Evolutionary conservation across 805 yeast genomes (phyloP).

Genomic region (Ogataea nonfermentans): DNA sequence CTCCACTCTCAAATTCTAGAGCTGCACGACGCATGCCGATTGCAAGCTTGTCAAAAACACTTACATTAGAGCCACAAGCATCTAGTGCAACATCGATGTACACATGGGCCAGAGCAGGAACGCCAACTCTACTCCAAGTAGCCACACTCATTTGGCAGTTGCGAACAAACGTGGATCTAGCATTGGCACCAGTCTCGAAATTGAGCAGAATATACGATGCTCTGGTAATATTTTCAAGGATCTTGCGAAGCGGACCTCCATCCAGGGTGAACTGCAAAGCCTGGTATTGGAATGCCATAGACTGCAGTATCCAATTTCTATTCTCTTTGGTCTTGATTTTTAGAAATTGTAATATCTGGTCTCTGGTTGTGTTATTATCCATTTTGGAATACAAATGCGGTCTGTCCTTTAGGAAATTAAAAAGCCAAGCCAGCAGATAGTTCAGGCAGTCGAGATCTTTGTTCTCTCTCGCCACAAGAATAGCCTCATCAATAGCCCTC

Average conservation of each 20-base stretch:
- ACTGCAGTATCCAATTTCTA: slow-evolving; percentile 44
- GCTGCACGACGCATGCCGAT: slow-evolving; percentile 41
- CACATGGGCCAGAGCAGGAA: slow-evolving; percentile 42
- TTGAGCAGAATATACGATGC: slow-evolving; percentile 55
- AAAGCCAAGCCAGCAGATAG: slow-evolving; percentile 70
- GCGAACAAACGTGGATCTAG: slow-evolving; percentile 40
- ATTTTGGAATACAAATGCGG: slow-evolving; percentile 50
- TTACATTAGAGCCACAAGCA: slow-evolving; percentile 33
- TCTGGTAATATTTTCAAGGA: slow-evolving; percentile 56
- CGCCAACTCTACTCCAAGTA: slow-evolving; percentile 54
- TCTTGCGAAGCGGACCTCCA: slow-evolving; percentile 44
- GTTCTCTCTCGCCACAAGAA: slow-evolving; percentile 82
- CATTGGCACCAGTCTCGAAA: slow-evolving; percentile 37
- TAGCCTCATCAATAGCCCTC: slow-evolving; percentile 81
- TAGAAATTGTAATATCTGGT: slow-evolving; percentile 64
- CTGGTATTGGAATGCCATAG: slow-evolving; percentile 67
- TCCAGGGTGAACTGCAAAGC: slow-evolving; percentile 52
- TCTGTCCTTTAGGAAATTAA: slow-evolving; percentile 63
- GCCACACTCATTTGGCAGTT: slow-evolving; percentile 45
- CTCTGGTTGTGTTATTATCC: slow-evolving; percentile 45
- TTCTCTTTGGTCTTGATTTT: slow-evolving; percentile 52
- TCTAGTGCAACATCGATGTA: slow-evolving; percentile 49
- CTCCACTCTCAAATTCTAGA: slow-evolving; percentile 38
- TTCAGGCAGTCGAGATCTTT: slow-evolving; percentile 72
- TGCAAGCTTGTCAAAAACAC: slow-evolving; percentile 40